Evolutionary conservation across 176 grass and related monocot genomes (phyloP).

Genomic region (Avena sativa): DNA sequence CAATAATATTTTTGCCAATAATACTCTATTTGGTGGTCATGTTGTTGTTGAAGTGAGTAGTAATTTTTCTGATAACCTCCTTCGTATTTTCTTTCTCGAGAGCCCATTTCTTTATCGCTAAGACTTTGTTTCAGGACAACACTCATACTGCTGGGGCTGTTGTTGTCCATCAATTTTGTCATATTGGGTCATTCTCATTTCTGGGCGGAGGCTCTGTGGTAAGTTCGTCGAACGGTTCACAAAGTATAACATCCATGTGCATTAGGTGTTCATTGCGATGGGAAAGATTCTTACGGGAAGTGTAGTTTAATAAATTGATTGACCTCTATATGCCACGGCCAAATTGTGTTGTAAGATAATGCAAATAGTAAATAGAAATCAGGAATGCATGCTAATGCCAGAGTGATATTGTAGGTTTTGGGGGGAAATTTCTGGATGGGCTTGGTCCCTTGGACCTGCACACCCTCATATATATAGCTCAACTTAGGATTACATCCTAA

Average conservation of each 20-base stretch:
- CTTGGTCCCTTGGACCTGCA: too few species aligned
- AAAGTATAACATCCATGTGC: constrained; percentile 17
- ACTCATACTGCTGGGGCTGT: constrained; percentile 75
- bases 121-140: constrained; percentile 54
- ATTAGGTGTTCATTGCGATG: constrained; percentile 14
- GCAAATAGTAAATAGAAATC: constrained; percentile 19
- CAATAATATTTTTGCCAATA: constrained; percentile 96
- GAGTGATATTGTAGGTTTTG: background rate
- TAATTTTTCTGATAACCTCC: constrained; percentile 37
- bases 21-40: constrained; percentile 80
- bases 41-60: constrained; percentile 84
- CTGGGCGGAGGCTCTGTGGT: constrained; percentile 85
- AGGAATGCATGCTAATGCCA: background rate
- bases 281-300: background rate
- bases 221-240: constrained; percentile 16
- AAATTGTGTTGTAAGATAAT: constrained; percentile 8
- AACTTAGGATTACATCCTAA: too few species aligned
- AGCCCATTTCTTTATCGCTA: background rate
- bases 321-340: background rate
- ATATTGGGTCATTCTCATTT: constrained; percentile 88
- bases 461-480: too few species aligned
- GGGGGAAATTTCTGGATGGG: too few species aligned
- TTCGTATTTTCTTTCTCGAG: constrained; percentile 19
- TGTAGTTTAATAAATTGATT: background rate
- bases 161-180: constrained; percentile 95